Percentiles rank a stretch among this genome's conserved stretches.
These are phyloP conservation scores for Phoenix dactylifera DNA, from an alignment of 176 grass and related monocot species.

Conservation along the genomic window DNA sequence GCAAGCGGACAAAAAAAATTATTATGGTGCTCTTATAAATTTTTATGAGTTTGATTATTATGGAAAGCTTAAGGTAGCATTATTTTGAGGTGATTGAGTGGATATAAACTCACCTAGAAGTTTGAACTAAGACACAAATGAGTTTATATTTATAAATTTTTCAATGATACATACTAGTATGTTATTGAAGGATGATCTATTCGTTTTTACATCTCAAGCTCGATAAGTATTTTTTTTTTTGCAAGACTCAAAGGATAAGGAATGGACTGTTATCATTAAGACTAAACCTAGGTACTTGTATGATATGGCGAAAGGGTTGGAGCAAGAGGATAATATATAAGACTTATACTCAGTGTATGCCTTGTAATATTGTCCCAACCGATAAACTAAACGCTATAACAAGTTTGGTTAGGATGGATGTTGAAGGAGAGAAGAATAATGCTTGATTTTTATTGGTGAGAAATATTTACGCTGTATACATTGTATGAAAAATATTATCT, in stretches of 20 bases:
- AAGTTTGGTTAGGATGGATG: too few relatives aligned
- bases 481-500: too few relatives aligned
- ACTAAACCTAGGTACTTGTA: not conserved
- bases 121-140: not conserved
- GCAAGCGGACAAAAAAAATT: too few relatives aligned
- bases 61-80: too few relatives aligned
- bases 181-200: not conserved
- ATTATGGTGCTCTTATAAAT: too few relatives aligned
- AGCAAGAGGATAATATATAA: not conserved
- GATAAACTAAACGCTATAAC: not conserved
- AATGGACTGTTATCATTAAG: not conserved
- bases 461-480: too few relatives aligned
- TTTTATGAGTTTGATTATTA: too few relatives aligned
- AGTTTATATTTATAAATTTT: too few relatives aligned
- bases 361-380: not conserved
- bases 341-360: not conserved
- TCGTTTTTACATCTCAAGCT: not conserved
- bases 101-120: not conserved
- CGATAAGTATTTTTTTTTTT: not conserved
- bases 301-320: not conserved
- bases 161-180: not conserved
- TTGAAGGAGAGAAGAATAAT: too few relatives aligned
- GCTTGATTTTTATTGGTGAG: too few relatives aligned
- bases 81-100: too few relatives aligned
- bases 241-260: not conserved